These are phyloP conservation scores for Ascochyta pisi DNA, from an alignment of 2,329 filamentous ascomycete species.

Conservation along the genomic window DNA sequence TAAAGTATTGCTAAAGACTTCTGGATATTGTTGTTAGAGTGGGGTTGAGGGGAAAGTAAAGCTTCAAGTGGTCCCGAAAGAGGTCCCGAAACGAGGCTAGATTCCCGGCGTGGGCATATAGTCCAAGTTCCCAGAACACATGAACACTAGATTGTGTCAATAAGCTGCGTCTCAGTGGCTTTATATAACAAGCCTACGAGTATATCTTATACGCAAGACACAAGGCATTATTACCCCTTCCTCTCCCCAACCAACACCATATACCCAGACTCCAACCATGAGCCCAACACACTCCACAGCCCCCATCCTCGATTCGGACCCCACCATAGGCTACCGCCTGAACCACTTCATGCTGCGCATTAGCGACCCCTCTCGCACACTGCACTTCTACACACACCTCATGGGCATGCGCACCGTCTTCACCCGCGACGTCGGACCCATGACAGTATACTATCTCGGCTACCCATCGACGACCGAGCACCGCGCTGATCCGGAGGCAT, in stretches of 20 bases:
- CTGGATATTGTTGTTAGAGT: no score
- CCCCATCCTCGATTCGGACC: neutral
- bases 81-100: no score
- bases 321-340: conserved; percentile 25
- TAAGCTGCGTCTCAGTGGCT: neutral
- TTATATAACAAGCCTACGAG: neutral
- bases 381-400: conserved; percentile 45
- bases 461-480: neutral
- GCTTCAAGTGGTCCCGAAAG: neutral
- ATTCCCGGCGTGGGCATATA: no score
- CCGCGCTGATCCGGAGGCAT: neutral
- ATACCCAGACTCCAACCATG: neutral
- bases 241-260: neutral
- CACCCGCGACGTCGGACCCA: conserved; percentile 44
- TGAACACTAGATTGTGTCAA: neutral
- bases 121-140: neutral
- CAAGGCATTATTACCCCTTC: neutral
- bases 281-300: neutral
- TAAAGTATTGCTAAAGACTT: no score
- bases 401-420: conserved; percentile 46
- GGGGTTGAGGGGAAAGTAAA: no score
- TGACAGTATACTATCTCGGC: conserved; percentile 44
- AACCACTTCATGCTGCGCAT: conserved; percentile 47
- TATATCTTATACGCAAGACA: neutral
- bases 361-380: conserved; percentile 34